phyloP scores from a whole-genome alignment of 1,139 yeast species.

The Nakaseomyces bracarensis region DNA sequence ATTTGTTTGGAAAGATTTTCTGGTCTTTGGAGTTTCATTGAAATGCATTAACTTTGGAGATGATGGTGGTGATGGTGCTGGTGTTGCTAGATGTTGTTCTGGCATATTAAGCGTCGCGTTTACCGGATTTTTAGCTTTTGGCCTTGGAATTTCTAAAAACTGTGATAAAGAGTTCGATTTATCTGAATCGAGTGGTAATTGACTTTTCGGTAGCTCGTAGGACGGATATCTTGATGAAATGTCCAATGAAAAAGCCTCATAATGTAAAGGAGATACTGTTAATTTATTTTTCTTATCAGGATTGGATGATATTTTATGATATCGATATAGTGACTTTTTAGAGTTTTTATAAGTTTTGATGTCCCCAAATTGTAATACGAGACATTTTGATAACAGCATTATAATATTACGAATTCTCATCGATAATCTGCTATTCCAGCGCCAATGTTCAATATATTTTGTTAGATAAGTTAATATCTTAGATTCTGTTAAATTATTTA shows the following conservation, averaged over 20 bases:
- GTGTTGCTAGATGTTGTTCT: constrained; percentile 72
- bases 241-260: constrained; percentile 70
- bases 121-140: constrained; percentile 40
- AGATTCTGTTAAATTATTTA: constrained; percentile 24
- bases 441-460: constrained; percentile 54
- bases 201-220: constrained; percentile 42
- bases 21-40: constrained; percentile 21
- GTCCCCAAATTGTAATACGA: constrained; percentile 62
- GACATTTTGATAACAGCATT: constrained; percentile 48
- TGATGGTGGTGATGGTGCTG: constrained; percentile 76
- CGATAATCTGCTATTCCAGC: constrained; percentile 42
- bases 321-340: constrained; percentile 42
- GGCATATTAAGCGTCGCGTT: constrained; percentile 49
- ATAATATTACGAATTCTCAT: constrained; percentile 48
- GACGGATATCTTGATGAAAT: constrained; percentile 68
- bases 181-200: constrained; percentile 40
- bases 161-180: constrained; percentile 49
- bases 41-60: constrained; percentile 39
- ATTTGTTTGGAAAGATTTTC: constrained; percentile 71
- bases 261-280: constrained; percentile 69
- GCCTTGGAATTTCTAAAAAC: constrained; percentile 53
- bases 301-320: constrained; percentile 38
- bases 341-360: constrained; percentile 37
- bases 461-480: constrained; percentile 42
- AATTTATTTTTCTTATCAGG: constrained; percentile 30